Evolutionary conservation across 208 protist genomes (phyloP).

Genomic region (Sergeia podlipaevii): DNA sequence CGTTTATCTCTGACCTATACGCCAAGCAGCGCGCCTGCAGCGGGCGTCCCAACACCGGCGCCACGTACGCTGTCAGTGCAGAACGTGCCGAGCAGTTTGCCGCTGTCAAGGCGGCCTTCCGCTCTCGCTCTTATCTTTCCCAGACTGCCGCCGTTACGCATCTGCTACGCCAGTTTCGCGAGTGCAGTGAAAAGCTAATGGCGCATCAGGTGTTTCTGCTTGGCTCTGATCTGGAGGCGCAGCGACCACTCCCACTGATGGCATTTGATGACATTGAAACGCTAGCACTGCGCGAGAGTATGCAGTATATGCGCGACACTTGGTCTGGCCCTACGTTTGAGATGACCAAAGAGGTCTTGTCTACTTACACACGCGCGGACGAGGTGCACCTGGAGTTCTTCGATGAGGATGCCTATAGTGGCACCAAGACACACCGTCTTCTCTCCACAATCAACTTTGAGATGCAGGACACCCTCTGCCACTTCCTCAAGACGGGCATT

Average conservation of each 20-base stretch:
- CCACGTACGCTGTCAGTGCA: constrained; percentile 52
- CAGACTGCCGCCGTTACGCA: constrained; percentile 31
- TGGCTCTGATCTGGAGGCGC: constrained; percentile 27
- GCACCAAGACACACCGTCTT: constrained; percentile 92
- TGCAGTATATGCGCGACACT: constrained; percentile 62
- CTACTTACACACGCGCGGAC: constrained; percentile 18
- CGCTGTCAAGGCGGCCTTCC: constrained; percentile 45
- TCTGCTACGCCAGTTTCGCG: constrained; percentile 65
- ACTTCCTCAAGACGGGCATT: constrained; percentile 58
- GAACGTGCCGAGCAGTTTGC: constrained; percentile 35
- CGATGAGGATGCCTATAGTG: constrained; percentile 85
- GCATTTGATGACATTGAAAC: constrained; percentile 90
- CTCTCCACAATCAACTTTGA: constrained; percentile 87
- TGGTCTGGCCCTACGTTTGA: constrained; percentile 64
- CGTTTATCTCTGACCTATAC: too few species aligned
- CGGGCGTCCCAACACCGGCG: constrained; percentile 14
- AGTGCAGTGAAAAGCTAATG: constrained; percentile 72
- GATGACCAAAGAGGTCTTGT: constrained; percentile 42
- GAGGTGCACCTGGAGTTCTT: constrained; percentile 83
- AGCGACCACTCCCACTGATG: constrained; percentile 65
- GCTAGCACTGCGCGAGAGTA: constrained; percentile 56
- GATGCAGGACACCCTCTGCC: constrained; percentile 92
- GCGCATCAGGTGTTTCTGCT: constrained; percentile 71
- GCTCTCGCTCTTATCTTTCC: constrained; percentile 51
- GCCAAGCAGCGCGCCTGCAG: constrained; percentile 1